Evolutionary conservation across 495 filamentous ascomycete species (phyloP).

Genomic region (Schizothecium vesticola): DNA sequence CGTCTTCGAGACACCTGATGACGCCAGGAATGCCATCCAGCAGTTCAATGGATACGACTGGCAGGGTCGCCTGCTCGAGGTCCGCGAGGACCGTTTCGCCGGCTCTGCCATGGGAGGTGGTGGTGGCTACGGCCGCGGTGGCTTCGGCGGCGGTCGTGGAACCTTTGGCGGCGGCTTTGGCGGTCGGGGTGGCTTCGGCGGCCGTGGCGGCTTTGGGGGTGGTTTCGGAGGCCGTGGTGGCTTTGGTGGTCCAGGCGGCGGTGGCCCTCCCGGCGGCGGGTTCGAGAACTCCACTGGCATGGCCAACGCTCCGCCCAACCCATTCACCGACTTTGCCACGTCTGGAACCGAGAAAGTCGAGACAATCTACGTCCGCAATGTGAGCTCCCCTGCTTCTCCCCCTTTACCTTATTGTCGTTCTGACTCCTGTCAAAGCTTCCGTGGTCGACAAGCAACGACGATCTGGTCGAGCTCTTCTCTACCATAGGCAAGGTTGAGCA

Average conservation of each 20-base stretch:
- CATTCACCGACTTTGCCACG: constrained; percentile 92
- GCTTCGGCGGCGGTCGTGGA: constrained; percentile 47
- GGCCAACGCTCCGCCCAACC: constrained; percentile 63
- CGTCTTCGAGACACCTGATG: constrained; percentile 88
- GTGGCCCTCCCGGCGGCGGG: constrained; percentile 39
- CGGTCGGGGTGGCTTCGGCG: constrained; percentile 36
- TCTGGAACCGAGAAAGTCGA: constrained; percentile 78
- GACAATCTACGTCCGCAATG: constrained; percentile 93
- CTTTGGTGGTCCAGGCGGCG: constrained; percentile 26
- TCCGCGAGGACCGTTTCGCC: constrained; percentile 94
- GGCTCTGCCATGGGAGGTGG: constrained; percentile 51
- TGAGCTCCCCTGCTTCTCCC: constrained; percentile 46
- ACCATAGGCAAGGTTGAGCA: constrained; percentile 97
- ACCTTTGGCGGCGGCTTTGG: constrained; percentile 40
- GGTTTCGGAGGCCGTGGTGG: constrained; percentile 47
- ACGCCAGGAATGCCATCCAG: constrained; percentile 89
- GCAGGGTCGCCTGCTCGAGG: constrained; percentile 90
- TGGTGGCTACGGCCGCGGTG: constrained; percentile 55
- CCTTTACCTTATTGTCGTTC: neutral
- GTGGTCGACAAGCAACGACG: constrained; percentile 98
- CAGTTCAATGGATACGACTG: constrained; percentile 99
- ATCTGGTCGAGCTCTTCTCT: constrained; percentile 90
- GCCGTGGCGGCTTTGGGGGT: constrained; percentile 44
- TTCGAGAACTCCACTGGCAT: constrained; percentile 29
- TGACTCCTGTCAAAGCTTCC: constrained; percentile 59